Percentiles rank a stretch among this genome's conserved stretches.
Conservation (phyloP, 129 eudicot genomes). For the Chrysanthemum lavandulifolium region DNA sequence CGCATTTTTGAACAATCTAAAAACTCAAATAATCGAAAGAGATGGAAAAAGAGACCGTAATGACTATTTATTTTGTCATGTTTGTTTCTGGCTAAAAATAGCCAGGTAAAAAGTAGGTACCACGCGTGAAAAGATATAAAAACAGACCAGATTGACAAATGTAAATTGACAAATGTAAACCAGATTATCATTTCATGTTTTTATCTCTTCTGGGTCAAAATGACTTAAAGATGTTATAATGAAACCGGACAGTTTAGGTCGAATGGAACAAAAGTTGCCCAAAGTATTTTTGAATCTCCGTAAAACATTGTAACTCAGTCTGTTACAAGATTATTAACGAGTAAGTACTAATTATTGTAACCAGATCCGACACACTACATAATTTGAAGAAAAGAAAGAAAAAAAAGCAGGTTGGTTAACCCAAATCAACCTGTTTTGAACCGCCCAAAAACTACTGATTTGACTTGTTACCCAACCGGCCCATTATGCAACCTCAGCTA, state of each 20-base stretch:
- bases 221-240: not conserved
- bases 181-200: not conserved
- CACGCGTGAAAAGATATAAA: not conserved
- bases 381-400: too few species aligned
- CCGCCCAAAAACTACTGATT: not conserved
- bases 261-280: not conserved
- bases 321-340: not conserved
- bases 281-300: not conserved
- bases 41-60: not conserved
- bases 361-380: not conserved
- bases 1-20: not conserved
- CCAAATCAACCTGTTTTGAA: too few species aligned
- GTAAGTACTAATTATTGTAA: not conserved
- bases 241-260: not conserved
- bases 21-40: not conserved
- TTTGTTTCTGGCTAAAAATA: slow-evolving; percentile 2
- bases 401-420: too few species aligned
- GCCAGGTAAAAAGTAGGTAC: not conserved
- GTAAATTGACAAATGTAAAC: not conserved
- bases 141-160: not conserved
- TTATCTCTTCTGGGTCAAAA: not conserved
- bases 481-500: too few species aligned
- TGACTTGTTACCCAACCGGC: not conserved
- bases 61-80: not conserved
- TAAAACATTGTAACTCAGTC: not conserved